These are phyloP conservation scores for Pyrus bretschneideri DNA, from an alignment of 306 rosid species.

Conservation along the genomic window DNA sequence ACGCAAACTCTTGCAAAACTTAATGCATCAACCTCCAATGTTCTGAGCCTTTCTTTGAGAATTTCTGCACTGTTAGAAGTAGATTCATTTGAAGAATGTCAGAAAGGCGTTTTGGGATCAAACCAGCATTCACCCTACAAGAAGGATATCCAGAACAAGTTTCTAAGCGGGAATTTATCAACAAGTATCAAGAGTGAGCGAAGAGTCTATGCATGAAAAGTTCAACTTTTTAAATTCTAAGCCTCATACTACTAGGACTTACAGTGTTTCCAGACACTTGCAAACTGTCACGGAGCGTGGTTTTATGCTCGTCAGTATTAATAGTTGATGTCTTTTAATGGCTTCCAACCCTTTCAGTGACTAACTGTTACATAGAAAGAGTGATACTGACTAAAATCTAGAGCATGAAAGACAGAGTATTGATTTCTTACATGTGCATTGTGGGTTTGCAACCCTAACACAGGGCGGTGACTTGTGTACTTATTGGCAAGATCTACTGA, in stretches of 20 bases:
- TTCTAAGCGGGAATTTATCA: background rate
- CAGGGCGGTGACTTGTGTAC: background rate
- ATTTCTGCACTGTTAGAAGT: conserved; percentile 3
- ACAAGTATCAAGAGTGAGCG: background rate
- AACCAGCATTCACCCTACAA: conserved; percentile 23
- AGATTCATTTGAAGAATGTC: background rate
- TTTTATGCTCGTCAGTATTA: background rate
- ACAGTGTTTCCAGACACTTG: background rate
- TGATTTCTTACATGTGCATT: conserved; percentile 5
- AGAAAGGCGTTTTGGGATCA: background rate
- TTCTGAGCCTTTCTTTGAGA: conserved; percentile 12
- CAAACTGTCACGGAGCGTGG: background rate
- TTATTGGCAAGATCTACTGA: background rate
- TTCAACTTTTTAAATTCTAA: background rate
- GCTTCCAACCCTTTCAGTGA: too few species aligned
- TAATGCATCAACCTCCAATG: conserved; percentile 9
- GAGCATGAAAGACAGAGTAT: background rate
- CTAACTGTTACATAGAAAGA: background rate
- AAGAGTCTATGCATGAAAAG: background rate
- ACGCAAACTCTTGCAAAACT: conserved; percentile 13
- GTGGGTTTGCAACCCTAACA: conserved; percentile 19
- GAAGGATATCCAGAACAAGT: background rate
- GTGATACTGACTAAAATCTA: background rate
- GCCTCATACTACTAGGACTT: background rate
- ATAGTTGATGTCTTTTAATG: too few species aligned